Base-by-base conservation (phyloP, 306 rosid species). In the Trifolium pratense region DNA sequence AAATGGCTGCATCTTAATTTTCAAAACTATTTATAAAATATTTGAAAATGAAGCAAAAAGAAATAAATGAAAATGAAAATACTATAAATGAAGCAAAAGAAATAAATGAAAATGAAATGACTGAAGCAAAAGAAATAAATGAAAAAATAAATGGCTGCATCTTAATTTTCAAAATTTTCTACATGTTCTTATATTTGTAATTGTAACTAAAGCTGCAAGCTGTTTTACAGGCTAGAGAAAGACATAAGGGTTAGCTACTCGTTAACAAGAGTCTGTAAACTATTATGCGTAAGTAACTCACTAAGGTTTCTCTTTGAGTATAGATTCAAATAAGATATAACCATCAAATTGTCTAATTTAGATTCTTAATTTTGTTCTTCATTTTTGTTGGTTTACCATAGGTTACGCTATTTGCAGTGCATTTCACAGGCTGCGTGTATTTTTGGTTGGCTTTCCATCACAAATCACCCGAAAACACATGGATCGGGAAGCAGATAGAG, bases 391-490 rank as follows among this genome's bases (percentile, higher is more conserved):
- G 78, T 81, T 52, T 46, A 17, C 65, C 20, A 64, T 83, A 93
- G 97, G 97, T 86, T 21, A 87, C 96, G 23, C 82, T 93, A 59
- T 88, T 91, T 37, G 97, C 86, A 9, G 92, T 85, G 76, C 98
- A 93, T 76, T 84, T 88, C 25, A 89, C 98, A 49, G 97, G 96
- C 66, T 93, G 98, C 87, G 81, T 87, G 84, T 85, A 85, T 81
- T 91, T 65, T 78, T 91, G 93, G 98, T 76, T 93, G 68, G 98
- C 96, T 17, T 58, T 80, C 17, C 87, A 71, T 76, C 79, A 91
- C 83, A 75, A 75, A 31, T 29, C 64, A 6, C 66, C 86, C 3
- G 57, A 17, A 53, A 65, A 85, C 46, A 91, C 98, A 56, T 93
- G 97, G 98, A 84, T 93, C n/a, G 96, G 96, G 43, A 48, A 52